phyloP scores from a whole-genome alignment of 345 rosid genomes.

The Euclidium syriacum region DNA sequence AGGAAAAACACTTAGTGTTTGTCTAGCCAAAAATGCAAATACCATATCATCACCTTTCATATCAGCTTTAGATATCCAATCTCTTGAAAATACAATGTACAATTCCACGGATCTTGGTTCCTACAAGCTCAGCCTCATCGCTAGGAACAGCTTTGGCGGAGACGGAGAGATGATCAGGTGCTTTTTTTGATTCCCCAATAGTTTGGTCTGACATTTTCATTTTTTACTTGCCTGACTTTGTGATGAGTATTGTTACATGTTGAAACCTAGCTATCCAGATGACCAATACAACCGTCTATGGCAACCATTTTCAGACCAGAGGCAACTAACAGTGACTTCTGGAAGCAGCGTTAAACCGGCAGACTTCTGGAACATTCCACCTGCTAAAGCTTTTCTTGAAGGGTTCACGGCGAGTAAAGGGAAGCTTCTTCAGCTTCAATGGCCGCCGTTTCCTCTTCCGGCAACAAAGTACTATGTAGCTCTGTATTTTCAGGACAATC shows the following conservation, averaged over 20 bases:
- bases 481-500: constrained; percentile 73
- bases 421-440: constrained; percentile 44
- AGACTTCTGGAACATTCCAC: constrained; percentile 79
- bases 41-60: constrained; percentile 71
- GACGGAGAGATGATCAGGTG: constrained; percentile 48
- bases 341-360: constrained; percentile 35
- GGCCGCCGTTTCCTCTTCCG: constrained; percentile 64
- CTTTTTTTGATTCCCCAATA: neutral
- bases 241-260: constrained; percentile 18
- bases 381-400: constrained; percentile 40
- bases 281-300: constrained; percentile 61
- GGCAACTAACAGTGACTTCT: constrained; percentile 30
- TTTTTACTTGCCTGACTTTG: constrained; percentile 12
- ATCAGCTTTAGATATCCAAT: constrained; percentile 58
- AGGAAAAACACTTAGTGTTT: constrained; percentile 50
- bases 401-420: constrained; percentile 55
- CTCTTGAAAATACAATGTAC: constrained; percentile 60
- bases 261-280: constrained; percentile 66
- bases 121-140: constrained; percentile 53
- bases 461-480: constrained; percentile 61
- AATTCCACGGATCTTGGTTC: constrained; percentile 50
- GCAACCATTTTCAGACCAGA: constrained; percentile 62
- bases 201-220: neutral
- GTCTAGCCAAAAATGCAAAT: constrained; percentile 61
- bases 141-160: constrained; percentile 56